Percentiles rank a stretch among this genome's conserved stretches.
These are phyloP conservation scores for Zymoseptoria crescenta DNA, from an alignment of 2,329 filamentous ascomycete genomes.

Conservation along the genomic window DNA sequence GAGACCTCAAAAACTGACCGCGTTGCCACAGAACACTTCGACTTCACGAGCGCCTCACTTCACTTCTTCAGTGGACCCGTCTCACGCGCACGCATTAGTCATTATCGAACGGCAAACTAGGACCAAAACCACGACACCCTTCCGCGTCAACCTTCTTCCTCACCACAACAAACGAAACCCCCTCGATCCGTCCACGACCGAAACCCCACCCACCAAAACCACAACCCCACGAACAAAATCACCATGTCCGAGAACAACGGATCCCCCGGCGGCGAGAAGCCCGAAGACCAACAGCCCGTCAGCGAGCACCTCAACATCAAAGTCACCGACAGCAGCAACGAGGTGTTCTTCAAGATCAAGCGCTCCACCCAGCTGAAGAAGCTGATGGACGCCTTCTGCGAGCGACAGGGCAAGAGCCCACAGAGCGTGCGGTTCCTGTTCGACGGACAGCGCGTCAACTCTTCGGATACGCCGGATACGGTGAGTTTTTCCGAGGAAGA, in stretches of 20 bases:
- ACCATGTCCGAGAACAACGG: conserved; percentile 43
- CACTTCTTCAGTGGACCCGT: conserved; percentile 1
- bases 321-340: conserved; percentile 98
- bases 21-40: not conserved
- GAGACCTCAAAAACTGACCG: not conserved
- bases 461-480: conserved; percentile 80
- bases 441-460: conserved; percentile 86
- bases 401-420: conserved; percentile 82
- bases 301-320: conserved; percentile 96
- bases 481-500: conserved; percentile 48
- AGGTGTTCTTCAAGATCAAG: conserved; percentile 99
- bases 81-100: conserved; percentile 1
- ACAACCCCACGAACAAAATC: conserved; percentile 38
- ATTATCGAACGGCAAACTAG: conserved; percentile 1
- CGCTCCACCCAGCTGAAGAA: conserved; percentile 91
- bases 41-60: conserved; percentile 1
- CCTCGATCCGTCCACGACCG: not conserved
- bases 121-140: conserved; percentile 1
- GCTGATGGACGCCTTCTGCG: conserved; percentile 96
- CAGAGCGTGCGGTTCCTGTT: conserved; percentile 88
- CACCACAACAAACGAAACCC: not conserved
- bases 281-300: conserved; percentile 35
- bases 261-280: conserved; percentile 28
- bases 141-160: conserved; percentile 6
- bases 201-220: conserved; percentile 23